Percentiles rank a stretch among this genome's conserved stretches.
phyloP scores from a whole-genome alignment of 805 yeast genomes.

The Barnettozyma wickerhamii region DNA sequence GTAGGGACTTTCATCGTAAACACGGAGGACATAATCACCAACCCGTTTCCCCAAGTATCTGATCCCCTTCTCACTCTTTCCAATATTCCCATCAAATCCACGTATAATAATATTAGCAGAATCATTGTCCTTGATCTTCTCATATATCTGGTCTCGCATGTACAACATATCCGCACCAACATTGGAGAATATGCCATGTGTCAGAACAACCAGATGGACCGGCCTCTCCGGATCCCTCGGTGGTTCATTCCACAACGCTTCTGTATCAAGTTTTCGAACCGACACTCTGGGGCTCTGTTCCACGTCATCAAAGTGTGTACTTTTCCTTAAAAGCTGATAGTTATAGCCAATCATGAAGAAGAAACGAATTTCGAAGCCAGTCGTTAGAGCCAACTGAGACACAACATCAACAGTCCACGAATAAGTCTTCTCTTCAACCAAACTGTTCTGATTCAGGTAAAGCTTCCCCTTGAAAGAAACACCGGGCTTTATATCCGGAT shows the following conservation, averaged over 20 bases:
- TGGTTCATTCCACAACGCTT: constrained; percentile 74
- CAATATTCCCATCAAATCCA: constrained; percentile 79
- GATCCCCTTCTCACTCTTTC: constrained; percentile 87
- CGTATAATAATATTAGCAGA: constrained; percentile 61
- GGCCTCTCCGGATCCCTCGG: constrained; percentile 47
- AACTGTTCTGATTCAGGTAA: constrained; percentile 42
- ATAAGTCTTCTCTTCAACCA: constrained; percentile 32
- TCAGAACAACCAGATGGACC: constrained; percentile 76
- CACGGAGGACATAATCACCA: constrained; percentile 56
- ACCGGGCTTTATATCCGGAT: constrained; percentile 64
- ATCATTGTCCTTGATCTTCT: constrained; percentile 16
- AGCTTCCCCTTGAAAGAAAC: constrained; percentile 59
- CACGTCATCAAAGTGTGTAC: constrained; percentile 9
- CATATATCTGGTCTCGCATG: constrained; percentile 74
- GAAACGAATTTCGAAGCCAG: constrained; percentile 63
- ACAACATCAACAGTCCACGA: constrained; percentile 79
- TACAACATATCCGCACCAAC: constrained; percentile 87
- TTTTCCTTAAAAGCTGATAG: constrained; percentile 14
- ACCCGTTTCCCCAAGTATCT: constrained; percentile 78
- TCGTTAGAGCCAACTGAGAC: constrained; percentile 73
- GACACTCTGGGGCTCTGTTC: too few species aligned
- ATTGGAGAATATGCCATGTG: constrained; percentile 93
- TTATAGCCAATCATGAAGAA: constrained; percentile 56
- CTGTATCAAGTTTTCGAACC: constrained; percentile 47
- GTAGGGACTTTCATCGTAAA: constrained; percentile 39